These are phyloP conservation scores for Amanita inopinata DNA, from an alignment of 768 basidiomycete species.

Conservation along the genomic window DNA sequence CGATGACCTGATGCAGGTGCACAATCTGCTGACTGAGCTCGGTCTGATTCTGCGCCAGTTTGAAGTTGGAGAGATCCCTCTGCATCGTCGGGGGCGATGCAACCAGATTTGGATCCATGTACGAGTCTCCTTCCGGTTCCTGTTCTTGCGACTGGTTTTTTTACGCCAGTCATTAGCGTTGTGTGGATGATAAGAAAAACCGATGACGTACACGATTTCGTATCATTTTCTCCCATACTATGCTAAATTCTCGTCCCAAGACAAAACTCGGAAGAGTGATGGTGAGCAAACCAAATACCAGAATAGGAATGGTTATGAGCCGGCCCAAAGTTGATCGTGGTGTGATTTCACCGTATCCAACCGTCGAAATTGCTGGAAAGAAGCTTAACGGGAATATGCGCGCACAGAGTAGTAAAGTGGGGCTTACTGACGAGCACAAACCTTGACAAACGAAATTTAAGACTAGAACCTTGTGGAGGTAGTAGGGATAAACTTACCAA, in stretches of 20 bases:
- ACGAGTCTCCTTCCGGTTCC: neutral
- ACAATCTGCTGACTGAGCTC: slow-evolving; percentile 58
- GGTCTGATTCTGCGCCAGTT: slow-evolving; percentile 56
- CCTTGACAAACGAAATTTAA: slow-evolving; percentile 20
- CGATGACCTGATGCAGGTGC: slow-evolving; percentile 45
- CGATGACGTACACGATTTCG: slow-evolving; percentile 11
- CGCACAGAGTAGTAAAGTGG: neutral
- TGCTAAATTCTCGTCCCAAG: slow-evolving; percentile 82
- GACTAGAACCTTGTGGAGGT: slow-evolving; percentile 1
- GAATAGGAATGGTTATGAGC: slow-evolving; percentile 74
- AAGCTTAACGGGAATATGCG: neutral
- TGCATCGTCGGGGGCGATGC: slow-evolving; percentile 11
- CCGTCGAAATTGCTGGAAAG: slow-evolving; percentile 70
- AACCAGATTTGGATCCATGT: slow-evolving; percentile 9
- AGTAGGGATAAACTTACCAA: slow-evolving; percentile 45
- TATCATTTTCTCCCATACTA: slow-evolving; percentile 82
- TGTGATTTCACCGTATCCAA: slow-evolving; percentile 88
- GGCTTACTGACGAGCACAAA: slow-evolving; percentile 74
- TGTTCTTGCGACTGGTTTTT: neutral
- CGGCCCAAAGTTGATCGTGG: slow-evolving; percentile 84
- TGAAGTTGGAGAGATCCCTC: slow-evolving; percentile 43
- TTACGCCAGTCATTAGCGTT: neutral
- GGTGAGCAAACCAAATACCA: slow-evolving; percentile 78
- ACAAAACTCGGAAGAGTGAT: slow-evolving; percentile 91
- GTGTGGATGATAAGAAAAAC: neutral